Evolutionary conservation across 495 filamentous ascomycete species (phyloP).

Genomic region (Sporormia fimetaria): DNA sequence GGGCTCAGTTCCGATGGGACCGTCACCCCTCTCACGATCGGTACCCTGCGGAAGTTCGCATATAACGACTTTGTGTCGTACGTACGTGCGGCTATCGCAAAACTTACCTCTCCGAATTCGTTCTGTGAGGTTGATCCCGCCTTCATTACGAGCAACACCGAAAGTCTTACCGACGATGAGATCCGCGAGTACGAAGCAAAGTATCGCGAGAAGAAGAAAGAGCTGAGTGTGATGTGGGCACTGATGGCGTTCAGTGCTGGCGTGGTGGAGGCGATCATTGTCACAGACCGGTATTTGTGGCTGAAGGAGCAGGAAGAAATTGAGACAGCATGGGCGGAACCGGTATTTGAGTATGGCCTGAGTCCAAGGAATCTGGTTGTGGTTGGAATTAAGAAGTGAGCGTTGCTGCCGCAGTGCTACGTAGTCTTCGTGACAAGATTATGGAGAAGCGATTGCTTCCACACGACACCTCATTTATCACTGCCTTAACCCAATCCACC

Average conservation of each 20-base stretch:
- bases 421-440: neutral
- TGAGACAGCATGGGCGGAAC: slow-evolving; percentile 67
- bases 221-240: slow-evolving; percentile 78
- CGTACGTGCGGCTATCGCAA: slow-evolving; percentile 64
- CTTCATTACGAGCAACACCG: slow-evolving; percentile 50
- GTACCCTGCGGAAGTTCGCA: slow-evolving; percentile 66
- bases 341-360: slow-evolving; percentile 78
- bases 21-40: slow-evolving; percentile 70
- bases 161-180: slow-evolving; percentile 56
- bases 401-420: neutral
- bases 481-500: too few relatives aligned
- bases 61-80: slow-evolving; percentile 70
- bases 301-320: slow-evolving; percentile 56
- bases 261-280: slow-evolving; percentile 79
- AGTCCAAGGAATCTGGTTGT: slow-evolving; percentile 85
- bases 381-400: slow-evolving; percentile 68
- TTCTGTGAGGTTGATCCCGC: slow-evolving; percentile 24
- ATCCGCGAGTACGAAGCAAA: slow-evolving; percentile 54
- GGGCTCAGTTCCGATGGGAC: slow-evolving; percentile 30
- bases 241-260: slow-evolving; percentile 91
- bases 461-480: neutral
- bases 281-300: slow-evolving; percentile 85
- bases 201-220: slow-evolving; percentile 58
- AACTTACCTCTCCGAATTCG: slow-evolving; percentile 42
- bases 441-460: neutral